Conservation (phyloP, 164 flowering plant species). For the Liquidambar formosana region DNA sequence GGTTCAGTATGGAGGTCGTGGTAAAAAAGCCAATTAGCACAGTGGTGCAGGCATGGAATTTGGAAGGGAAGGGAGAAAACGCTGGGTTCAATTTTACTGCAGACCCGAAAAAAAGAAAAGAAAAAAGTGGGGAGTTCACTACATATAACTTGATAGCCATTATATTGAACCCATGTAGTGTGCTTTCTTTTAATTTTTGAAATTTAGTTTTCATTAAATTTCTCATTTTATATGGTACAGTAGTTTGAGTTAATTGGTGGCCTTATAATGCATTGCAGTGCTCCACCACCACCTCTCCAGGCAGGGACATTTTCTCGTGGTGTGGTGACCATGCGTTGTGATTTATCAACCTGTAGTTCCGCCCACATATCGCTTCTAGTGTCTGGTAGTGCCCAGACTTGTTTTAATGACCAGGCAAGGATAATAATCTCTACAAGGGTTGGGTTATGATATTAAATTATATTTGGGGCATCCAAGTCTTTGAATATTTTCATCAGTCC, state of each 20-base stretch:
- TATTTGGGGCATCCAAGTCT: neutral
- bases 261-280: constrained; percentile 51
- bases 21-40: neutral
- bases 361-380: constrained; percentile 85
- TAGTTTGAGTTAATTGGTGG: constrained; percentile 8
- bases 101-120: neutral
- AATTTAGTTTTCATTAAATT: neutral
- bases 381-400: constrained; percentile 91
- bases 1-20: too few species aligned
- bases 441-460: neutral
- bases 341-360: constrained; percentile 86
- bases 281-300: constrained; percentile 96
- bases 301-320: constrained; percentile 93
- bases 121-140: too few species aligned
- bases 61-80: neutral
- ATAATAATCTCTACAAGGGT: neutral
- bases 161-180: neutral
- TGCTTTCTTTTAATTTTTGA: neutral
- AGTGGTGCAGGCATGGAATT: neutral
- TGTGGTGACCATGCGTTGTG: constrained; percentile 98
- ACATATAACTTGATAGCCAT: neutral
- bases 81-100: neutral
- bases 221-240: neutral
- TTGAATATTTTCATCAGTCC: neutral
- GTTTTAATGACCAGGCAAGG: constrained; percentile 88